Evolutionary conservation across 2,329 filamentous ascomycete genomes (phyloP).

Genomic region (Colletotrichum sp.): DNA sequence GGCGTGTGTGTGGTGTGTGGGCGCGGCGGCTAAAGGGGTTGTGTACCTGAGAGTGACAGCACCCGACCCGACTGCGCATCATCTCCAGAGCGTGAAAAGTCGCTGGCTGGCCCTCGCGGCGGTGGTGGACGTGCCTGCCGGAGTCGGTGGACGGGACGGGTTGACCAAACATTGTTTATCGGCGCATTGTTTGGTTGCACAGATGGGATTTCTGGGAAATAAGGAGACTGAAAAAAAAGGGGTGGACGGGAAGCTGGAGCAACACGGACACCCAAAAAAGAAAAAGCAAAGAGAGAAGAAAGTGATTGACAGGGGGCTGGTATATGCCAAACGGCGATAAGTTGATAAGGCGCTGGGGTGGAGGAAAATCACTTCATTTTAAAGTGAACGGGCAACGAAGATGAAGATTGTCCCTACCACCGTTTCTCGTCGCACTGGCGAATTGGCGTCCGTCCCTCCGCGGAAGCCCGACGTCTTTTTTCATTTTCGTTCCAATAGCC

Average conservation of each 20-base stretch:
- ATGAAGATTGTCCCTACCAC: constrained; percentile 12
- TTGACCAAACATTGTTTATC: neutral
- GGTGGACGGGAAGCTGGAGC: neutral
- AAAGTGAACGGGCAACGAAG: neutral
- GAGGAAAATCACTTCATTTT: constrained; percentile 19
- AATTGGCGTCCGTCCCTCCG: neutral
- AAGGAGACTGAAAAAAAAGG: neutral
- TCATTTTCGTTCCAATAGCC: neutral
- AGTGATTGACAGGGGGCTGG: neutral
- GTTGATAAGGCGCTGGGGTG: constrained; percentile 8
- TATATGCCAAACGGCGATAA: constrained; percentile 3
- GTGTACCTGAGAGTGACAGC: neutral
- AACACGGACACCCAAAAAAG: neutral
- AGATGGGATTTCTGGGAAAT: neutral
- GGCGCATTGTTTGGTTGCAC: neutral
- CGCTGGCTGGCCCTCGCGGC: neutral
- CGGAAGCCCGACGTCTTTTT: neutral
- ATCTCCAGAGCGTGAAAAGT: neutral
- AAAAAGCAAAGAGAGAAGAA: neutral
- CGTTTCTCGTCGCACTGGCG: neutral
- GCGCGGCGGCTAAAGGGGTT: neutral
- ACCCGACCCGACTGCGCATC: neutral
- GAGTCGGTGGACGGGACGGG: neutral
- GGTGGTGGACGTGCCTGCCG: neutral
- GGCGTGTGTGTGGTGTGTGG: neutral